Conservation (phyloP, 805 yeast genomes). For the Metschnikowia aberdeeniae region DNA sequence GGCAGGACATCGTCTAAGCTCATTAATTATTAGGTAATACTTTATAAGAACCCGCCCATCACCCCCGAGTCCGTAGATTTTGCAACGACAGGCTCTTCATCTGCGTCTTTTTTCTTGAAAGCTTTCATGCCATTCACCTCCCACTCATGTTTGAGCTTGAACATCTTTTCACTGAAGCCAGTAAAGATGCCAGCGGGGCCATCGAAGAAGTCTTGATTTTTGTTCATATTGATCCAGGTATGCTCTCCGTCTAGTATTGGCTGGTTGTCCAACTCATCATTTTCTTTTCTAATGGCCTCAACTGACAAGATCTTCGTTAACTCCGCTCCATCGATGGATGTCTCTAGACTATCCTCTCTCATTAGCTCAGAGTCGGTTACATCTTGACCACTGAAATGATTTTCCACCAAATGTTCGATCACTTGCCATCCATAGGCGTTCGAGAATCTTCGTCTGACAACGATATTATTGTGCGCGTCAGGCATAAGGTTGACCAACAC, state of each 20-base stretch:
- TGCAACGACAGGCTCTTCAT: neutral
- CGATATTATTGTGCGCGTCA: conserved; percentile 92
- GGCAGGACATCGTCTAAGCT: too few species aligned
- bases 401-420: conserved; percentile 70
- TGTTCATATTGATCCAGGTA: conserved; percentile 50
- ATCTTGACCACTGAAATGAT: conserved; percentile 47
- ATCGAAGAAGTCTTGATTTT: conserved; percentile 42
- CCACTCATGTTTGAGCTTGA: conserved; percentile 34
- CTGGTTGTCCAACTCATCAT: conserved; percentile 30
- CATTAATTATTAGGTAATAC: neutral
- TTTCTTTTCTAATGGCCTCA: conserved; percentile 33
- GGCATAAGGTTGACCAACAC: conserved; percentile 82
- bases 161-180: conserved; percentile 58
- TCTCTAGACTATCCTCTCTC: conserved; percentile 12
- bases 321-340: conserved; percentile 15
- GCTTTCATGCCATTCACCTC: conserved; percentile 13
- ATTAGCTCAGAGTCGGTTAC: conserved; percentile 9
- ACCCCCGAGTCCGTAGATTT: conserved; percentile 2
- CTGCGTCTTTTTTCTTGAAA: conserved; percentile 1
- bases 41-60: conserved; percentile 13
- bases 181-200: conserved; percentile 73
- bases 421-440: conserved; percentile 97
- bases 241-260: conserved; percentile 25
- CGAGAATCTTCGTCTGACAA: conserved; percentile 82
- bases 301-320: conserved; percentile 26